Evolutionary conservation across 1,284 basidiomycete species (phyloP), one percentile per base, ranked within the genome.

Genomic region (Omphalotus olearius): DNA sequence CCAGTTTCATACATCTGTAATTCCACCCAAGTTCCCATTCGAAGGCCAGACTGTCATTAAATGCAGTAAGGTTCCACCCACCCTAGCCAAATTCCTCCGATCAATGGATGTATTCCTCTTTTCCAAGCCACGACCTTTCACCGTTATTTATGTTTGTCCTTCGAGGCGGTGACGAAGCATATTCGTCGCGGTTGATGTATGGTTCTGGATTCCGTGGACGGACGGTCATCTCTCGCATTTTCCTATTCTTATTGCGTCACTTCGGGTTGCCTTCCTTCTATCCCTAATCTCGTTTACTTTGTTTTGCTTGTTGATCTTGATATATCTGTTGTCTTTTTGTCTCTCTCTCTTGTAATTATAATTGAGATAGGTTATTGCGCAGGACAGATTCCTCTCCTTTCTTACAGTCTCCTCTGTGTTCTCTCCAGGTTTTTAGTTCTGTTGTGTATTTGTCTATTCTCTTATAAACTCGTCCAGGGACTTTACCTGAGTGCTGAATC

Each of bases 131-230:
- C 16, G 30, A 13, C 30, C 30, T 13, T 33, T 33, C 30, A 33
- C 7, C 13, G 9, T 7, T 33, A 17, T 28, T 33, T 25, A 41
- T 35, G 30, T 39, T 26, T 46, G 39, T 20, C n/a, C 44, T 30
- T 9, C 4, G 23, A 45, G n/a, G n/a, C 23, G 44, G 30, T 20
- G 30, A 9, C 16, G 38, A 40, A n/a, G 13, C 7, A 33, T 33
- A 33, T 33, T 33, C 30, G 30, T 33, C 30, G 30, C 30, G 30
- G 30, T 33, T 43, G n/a, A 43, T 26, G 26, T n/a, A 20, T 18
- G 46, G 50, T 55, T 46, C 47, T 53, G 56, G 51, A 51, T 51
- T 40, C 56, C 57, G 53, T 53, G 56, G 54, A 58, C 51, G 60
- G 57, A 59, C 59, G 54, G 58, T 43, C 41, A 26, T 43, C 41